Percentiles rank a stretch among this genome's conserved stretches.
Conservation (phyloP, 2,329 filamentous ascomycete genomes). For the Ophiobolus disseminans region DNA sequence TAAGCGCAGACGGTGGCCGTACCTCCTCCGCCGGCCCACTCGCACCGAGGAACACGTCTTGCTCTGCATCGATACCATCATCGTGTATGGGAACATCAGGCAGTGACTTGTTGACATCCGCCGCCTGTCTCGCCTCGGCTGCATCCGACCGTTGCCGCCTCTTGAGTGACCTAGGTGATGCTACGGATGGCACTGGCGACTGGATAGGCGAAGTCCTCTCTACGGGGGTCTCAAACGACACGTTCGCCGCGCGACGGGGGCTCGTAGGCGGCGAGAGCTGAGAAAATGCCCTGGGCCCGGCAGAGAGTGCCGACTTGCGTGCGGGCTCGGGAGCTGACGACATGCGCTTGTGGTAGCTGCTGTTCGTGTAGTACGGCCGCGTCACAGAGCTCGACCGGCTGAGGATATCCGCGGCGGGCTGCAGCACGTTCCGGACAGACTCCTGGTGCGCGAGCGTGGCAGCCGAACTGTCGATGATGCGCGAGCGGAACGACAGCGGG, state of each 20-base stretch:
- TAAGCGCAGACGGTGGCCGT: constrained; percentile 30
- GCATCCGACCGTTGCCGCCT: constrained; percentile 11
- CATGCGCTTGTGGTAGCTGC: constrained; percentile 38
- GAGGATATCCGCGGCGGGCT: constrained; percentile 44
- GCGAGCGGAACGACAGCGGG: constrained; percentile 38
- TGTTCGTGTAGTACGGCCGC: constrained; percentile 16
- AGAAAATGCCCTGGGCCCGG: constrained; percentile 24
- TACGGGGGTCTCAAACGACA: constrained; percentile 13
- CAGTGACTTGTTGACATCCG: constrained; percentile 32
- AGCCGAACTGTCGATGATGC: constrained; percentile 38
- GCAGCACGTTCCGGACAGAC: constrained; percentile 38
- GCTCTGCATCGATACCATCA: constrained; percentile 5
- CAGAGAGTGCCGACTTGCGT: constrained; percentile 11
- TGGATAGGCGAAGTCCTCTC: constrained; percentile 24
- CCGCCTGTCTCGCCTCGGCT: constrained; percentile 9
- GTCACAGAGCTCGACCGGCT: constrained; percentile 37
- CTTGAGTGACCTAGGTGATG: constrained; percentile 26
- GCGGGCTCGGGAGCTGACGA: constrained; percentile 43
- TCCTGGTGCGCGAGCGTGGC: constrained; percentile 42
- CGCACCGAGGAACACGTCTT: constrained; percentile 21
- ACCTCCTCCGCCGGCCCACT: constrained; percentile 24
- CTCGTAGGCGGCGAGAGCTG: constrained; percentile 32
- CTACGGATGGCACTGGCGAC: constrained; percentile 20
- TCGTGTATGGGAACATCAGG: constrained; percentile 21
- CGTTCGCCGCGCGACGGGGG: constrained; percentile 16